phyloP scores from a whole-genome alignment of 805 yeast species.

The Candida stauntonica region DNA sequence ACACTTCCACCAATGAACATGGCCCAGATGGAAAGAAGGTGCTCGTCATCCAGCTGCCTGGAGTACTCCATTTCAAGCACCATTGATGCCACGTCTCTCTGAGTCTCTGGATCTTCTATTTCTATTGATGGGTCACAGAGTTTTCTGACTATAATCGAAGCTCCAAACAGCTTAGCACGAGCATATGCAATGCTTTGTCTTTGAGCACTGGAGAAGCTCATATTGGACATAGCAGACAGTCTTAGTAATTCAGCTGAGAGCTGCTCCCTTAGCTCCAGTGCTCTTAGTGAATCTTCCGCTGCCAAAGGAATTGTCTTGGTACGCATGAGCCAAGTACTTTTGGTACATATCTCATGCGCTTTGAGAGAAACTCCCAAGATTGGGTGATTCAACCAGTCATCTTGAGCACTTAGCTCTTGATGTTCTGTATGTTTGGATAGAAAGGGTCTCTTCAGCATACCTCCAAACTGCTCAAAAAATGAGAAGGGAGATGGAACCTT shows the following conservation, averaged over 20 bases:
- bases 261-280: slow-evolving; percentile 10
- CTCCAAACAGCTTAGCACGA: slow-evolving; percentile 15
- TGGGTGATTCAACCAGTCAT: slow-evolving; percentile 25
- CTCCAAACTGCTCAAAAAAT: slow-evolving; percentile 23
- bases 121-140: slow-evolving; percentile 12
- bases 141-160: slow-evolving; percentile 18
- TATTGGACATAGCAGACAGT: slow-evolving; percentile 1
- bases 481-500: slow-evolving; percentile 25
- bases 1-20: slow-evolving; percentile 24
- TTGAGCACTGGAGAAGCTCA: slow-evolving; percentile 8
- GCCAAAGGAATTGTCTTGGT: slow-evolving; percentile 14
- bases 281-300: slow-evolving; percentile 10
- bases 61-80: slow-evolving; percentile 13
- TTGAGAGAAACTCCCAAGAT: slow-evolving; percentile 19
- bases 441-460: slow-evolving; percentile 12
- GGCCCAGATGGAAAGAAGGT: slow-evolving; percentile 21
- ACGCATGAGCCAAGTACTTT: slow-evolving; percentile 24
- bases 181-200: slow-evolving; percentile 17
- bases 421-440: too few species aligned
- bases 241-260: slow-evolving; percentile 1
- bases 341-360: slow-evolving; percentile 21
- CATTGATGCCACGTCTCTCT: slow-evolving; percentile 13
- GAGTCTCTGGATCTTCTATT: slow-evolving; percentile 10
- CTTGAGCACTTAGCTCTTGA: slow-evolving; percentile 1
- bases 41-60: slow-evolving; percentile 5